Percentiles rank a stretch among this genome's conserved stretches.
These are phyloP conservation scores for Lindgomyces ingoldianus DNA, from an alignment of 495 filamentous ascomycete genomes.

Conservation along the genomic window DNA sequence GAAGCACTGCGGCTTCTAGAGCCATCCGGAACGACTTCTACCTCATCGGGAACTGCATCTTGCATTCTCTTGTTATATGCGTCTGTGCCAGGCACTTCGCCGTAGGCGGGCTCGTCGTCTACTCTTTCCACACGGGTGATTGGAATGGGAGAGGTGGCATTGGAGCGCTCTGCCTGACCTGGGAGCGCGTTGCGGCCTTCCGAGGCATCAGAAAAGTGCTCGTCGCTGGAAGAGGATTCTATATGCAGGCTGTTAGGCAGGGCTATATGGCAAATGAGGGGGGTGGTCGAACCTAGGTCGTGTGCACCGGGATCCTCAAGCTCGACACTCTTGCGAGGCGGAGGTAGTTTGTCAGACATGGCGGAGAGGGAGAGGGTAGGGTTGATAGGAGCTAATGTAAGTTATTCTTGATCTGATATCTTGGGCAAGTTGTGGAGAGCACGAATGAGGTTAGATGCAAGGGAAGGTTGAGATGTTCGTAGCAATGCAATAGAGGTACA, in stretches of 20 bases:
- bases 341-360: constrained; percentile 57
- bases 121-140: constrained; percentile 61
- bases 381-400: background rate
- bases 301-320: constrained; percentile 77
- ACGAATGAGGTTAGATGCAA: background rate
- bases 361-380: background rate
- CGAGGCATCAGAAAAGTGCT: constrained; percentile 89
- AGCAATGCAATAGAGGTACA: background rate
- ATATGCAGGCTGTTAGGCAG: constrained; percentile 22
- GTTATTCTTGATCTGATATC: background rate
- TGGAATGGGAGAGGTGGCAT: constrained; percentile 59
- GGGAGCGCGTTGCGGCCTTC: constrained; percentile 55
- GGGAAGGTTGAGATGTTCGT: background rate
- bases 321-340: constrained; percentile 63
- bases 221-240: constrained; percentile 72
- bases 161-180: constrained; percentile 28
- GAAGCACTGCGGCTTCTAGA: constrained; percentile 52
- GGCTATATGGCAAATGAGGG: background rate
- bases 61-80: constrained; percentile 59
- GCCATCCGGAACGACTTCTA: constrained; percentile 63
- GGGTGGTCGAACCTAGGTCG: constrained; percentile 66
- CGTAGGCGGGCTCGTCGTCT: constrained; percentile 58
- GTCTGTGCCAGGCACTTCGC: constrained; percentile 63
- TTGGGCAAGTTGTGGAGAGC: too few species aligned
- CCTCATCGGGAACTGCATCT: constrained; percentile 67